Evolutionary conservation across 129 eudicot species (phyloP).

Genomic region (Flaveria bidentis): DNA sequence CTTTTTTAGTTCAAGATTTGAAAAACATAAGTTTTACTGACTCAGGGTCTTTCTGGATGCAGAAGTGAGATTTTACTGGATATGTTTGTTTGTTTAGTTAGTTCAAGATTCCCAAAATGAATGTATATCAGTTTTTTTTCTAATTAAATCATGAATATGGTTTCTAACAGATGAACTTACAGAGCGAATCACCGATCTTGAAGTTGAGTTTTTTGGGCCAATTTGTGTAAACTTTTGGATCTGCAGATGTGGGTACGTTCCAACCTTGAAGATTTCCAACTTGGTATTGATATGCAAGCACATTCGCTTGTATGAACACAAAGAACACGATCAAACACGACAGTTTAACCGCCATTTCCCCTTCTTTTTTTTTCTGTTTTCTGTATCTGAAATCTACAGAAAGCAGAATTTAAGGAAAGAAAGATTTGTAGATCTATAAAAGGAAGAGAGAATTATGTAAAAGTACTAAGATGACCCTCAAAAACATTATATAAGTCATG

Average conservation of each 20-base stretch:
- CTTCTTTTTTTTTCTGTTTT: slow-evolving; percentile 25
- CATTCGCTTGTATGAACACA: slow-evolving; percentile 46
- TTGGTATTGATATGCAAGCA: slow-evolving; percentile 55
- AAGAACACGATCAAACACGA: slow-evolving; percentile 42
- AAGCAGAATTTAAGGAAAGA: slow-evolving; percentile 4
- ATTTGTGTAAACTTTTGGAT: slow-evolving; percentile 57
- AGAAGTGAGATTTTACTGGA: too few species aligned
- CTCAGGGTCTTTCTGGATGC: too few species aligned
- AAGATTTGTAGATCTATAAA: slow-evolving; percentile 21
- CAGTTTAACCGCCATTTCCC: slow-evolving; percentile 43
- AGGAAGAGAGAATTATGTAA: slow-evolving; percentile 20
- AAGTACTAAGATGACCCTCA: slow-evolving; percentile 21
- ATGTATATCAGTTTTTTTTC: not conserved
- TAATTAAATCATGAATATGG: not conserved
- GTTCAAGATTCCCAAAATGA: not conserved
- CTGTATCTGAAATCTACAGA: slow-evolving; percentile 16
- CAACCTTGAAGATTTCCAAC: slow-evolving; percentile 88
- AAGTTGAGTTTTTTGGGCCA: slow-evolving; percentile 68
- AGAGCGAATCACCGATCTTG: slow-evolving; percentile 71
- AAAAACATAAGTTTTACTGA: too few species aligned
- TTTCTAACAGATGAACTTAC: slow-evolving; percentile 47
- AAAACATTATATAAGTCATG: not conserved
- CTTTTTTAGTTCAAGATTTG: slow-evolving; percentile 6
- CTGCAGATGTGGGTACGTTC: slow-evolving; percentile 60
- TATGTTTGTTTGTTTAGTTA: too few species aligned